Base-by-base conservation (phyloP, 257 asterid species). In the Jacaranda mimosifolia region DNA sequence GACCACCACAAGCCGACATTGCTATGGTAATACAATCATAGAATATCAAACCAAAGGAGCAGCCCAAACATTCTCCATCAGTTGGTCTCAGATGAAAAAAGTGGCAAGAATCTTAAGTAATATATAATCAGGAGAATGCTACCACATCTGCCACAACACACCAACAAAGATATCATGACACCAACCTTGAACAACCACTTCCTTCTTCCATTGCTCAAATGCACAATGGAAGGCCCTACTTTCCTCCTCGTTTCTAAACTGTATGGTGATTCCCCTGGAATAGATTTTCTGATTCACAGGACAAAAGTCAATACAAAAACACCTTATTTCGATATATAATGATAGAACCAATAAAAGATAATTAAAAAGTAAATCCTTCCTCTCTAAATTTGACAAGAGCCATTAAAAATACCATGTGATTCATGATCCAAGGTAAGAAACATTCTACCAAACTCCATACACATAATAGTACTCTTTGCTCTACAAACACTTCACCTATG, bases 181-280 rank as follows among this genome's bases (percentile, higher is more conserved):
- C 92, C 82, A 90, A 96, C 99, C 99, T 93, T 92, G 88, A 82
- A 77, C 86, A 84, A 62, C 86, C 85, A 80, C 85, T 85, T 88
- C 91, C 83, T 89, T 89, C 89, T 89, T 93, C 97, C 98, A 91
- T 81, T 91, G 94, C 85, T 93, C 98, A 89, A 90, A 96, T 77
- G 99, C 96, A 87, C 86, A 77, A 83, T 93, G 97, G 87, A 96
- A 93, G 86, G 91, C 91, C 84, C 88, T 84, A 88, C 97, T 88
- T 85, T 96, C 98, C 83, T 92, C 97, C 86, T 96, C 97, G 76
- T 86, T 86, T 83, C 87, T 89, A 87, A 96, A 96, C 81, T 89
- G 95, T 87, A 96, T 85, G 83, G 93, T 83, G 87, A 90, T 83
- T 86, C 97, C 99, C 74, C 88, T 88, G 83, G 98, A 96, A 89